Base-by-base conservation (phyloP, 2,329 filamentous ascomycete species). In the Periconia macrospinosa region DNA sequence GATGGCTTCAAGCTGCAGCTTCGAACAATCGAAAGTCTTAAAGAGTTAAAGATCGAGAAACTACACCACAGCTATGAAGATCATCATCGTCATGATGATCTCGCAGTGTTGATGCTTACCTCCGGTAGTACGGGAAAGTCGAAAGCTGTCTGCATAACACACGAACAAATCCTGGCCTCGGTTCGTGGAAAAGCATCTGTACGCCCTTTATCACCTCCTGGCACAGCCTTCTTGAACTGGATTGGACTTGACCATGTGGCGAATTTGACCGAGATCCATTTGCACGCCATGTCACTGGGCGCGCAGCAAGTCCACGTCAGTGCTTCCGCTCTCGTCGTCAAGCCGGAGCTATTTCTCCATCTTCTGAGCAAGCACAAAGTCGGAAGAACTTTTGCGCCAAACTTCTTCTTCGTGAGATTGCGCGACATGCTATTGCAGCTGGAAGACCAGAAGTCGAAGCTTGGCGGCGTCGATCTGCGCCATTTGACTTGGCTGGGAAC, bases 231-330 rank as follows among this genome's bases (percentile, higher is more conserved):
- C 35, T 45, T 83, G 3, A 80, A 78, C 54, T 83, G 80, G 80
- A 75, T 82, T 37, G 54, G 54, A 11, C 11, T 84, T 8, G 82
- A 85, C 55, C 83, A 85, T 53, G 81, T 83, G 10, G 83, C 78
- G 0, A 77, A 69, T 53, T 65, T 86, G 2, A 68, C 74, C 1
- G 79, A 86, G 48, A 76, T 80, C 15, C 83, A 85, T 57, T 61
- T 85, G 0, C 76, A 76, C 14, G 79, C 82, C 1, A 60, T 83
- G 44, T 69, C 55, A 27, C 55, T 74, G 1, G 72, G 72, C 7
- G 66, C 69, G 0, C 66, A 76, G 43, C 81, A 84, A 58, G 59
- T 84, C 11, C 80, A 82, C 50, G 70, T 81, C 3, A 65, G 61
- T 1, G 70, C 79, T 0, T 59, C 23, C 8, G 23, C 23, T 27